Base-by-base conservation (phyloP, 2,329 filamentous ascomycete genomes). In the Paraconiothyrium brasiliense region DNA sequence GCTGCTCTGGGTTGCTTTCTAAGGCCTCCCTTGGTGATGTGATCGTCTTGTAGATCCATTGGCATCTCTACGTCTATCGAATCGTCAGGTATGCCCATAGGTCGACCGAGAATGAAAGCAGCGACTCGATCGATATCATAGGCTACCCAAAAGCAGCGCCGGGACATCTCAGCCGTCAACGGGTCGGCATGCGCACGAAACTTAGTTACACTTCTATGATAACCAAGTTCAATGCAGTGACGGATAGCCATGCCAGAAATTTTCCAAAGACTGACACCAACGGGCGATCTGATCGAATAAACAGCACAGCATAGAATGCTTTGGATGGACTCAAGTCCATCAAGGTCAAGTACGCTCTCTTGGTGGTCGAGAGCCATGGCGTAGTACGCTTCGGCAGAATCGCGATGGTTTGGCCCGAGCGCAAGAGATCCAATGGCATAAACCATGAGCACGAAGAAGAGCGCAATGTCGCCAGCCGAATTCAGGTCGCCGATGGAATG, bases 211-310 rank as follows among this genome's bases (percentile, higher is more conserved):
- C 66, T 76, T 32, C 75, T 69, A 57, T 78, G 75, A 52, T 76
- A 77, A n/a, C 74, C 76, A 32, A 78, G 71, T 50, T 77, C 74
- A 22, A 77, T 67, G 49, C 74, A 77, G 46, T 76, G 73, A 2
- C 76, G 71, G 4, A 78, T 64, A 22, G 74, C 74, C 65, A 76
- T 65, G 2, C 75, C 76, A 16, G 74, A 75, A 6, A 78, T 60
- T 58, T 75, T 78, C 76, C 73, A 76, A 13, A 74, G 58, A 46
- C 65, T 72, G 27, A 65, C 59, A n/a, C 73, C 72, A 16, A 62
- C 62, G 13, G 67, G 65, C 11, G 72, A 73, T 48, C 69, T 51
- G 30, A 72, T 64, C 13, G 67, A 71, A 55, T 68, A 76, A n/a
- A 75, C 63, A 16, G 71, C 71, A 54, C 67, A 73, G 32, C 64